A percentile compares a stretch with the other conserved stretches of the same genome.
phyloP scores from a whole-genome alignment of 2,329 filamentous ascomycete species.

The Aspergillus sp. region DNA sequence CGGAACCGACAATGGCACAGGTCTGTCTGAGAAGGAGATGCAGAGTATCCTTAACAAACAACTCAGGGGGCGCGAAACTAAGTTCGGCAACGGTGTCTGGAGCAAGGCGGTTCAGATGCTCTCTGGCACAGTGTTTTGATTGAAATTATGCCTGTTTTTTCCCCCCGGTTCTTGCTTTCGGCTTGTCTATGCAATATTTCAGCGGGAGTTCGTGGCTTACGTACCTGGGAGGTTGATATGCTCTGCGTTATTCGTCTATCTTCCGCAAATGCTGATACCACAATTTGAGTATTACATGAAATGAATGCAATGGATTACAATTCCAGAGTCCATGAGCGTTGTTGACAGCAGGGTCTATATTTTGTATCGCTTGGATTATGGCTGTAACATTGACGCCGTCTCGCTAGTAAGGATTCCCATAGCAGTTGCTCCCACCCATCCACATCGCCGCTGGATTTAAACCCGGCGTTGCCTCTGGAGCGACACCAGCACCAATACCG shows the following conservation, averaged over 20 bases:
- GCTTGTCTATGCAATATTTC: conserved; percentile 5
- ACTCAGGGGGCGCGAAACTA: conserved; percentile 22
- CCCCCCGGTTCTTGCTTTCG: not conserved
- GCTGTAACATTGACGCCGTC: no score
- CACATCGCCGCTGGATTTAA: not conserved
- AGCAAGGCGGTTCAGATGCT: conserved; percentile 43
- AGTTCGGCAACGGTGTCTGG: conserved; percentile 46
- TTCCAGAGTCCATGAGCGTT: not conserved
- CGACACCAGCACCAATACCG: not conserved
- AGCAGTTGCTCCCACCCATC: conserved; percentile 10
- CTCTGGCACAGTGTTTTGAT: conserved; percentile 40
- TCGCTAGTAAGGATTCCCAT: conserved; percentile 4
- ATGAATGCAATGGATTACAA: not conserved
- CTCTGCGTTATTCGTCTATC: not conserved
- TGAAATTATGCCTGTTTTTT: not conserved
- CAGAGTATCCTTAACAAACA: conserved; percentile 38
- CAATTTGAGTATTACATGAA: not conserved
- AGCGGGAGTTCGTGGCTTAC: conserved; percentile 6
- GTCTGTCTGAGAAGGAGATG: conserved; percentile 42
- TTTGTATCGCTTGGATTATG: not conserved
- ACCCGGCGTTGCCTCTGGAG: not conserved
- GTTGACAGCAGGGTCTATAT: not conserved
- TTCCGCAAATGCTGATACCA: conserved; percentile 6
- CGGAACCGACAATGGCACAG: conserved; percentile 30
- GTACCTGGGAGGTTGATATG: not conserved